Conservation (phyloP, 495 filamentous ascomycete species). For the Cercophora samala region DNA sequence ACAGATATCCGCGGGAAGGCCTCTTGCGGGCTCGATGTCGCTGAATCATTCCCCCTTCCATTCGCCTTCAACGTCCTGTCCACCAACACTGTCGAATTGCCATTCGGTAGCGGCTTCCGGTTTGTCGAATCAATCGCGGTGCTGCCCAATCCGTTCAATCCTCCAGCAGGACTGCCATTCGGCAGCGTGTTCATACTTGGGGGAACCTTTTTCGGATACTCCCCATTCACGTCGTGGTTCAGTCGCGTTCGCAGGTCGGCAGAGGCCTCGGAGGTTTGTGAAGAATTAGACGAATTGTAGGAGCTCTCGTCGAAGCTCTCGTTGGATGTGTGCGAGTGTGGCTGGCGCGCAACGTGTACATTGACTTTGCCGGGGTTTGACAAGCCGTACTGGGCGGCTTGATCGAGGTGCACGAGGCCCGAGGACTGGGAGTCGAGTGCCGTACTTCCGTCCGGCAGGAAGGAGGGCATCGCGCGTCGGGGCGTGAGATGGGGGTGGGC, state of each 20-base stretch:
- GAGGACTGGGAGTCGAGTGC: constrained; percentile 44
- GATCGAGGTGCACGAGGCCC: constrained; percentile 35
- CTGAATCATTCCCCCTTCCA: constrained; percentile 11
- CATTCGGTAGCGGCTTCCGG: constrained; percentile 26
- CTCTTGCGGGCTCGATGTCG: constrained; percentile 15
- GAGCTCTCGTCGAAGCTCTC: constrained; percentile 39
- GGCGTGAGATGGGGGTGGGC: constrained; percentile 16
- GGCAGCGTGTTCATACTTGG: constrained; percentile 31
- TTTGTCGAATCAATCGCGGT: constrained; percentile 9
- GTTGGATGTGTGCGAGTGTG: constrained; percentile 34
- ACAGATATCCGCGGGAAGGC: constrained; percentile 25
- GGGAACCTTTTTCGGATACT: constrained; percentile 7
- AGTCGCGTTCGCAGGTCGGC: constrained; percentile 19
- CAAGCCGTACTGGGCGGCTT: constrained; percentile 32
- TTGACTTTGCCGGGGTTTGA: constrained; percentile 28
- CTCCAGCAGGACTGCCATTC: constrained; percentile 25
- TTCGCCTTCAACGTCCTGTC: constrained; percentile 24
- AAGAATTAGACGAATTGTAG: constrained; percentile 30
- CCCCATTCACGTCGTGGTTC: constrained; percentile 20
- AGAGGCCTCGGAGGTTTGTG: constrained; percentile 33
- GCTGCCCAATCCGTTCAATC: constrained; percentile 8
- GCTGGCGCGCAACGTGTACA: constrained; percentile 30
- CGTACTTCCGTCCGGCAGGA: constrained; percentile 51
- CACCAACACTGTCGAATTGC: constrained; percentile 20
- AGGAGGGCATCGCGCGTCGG: constrained; percentile 54